Conservation (phyloP, 352 stramenopile species). For the Peronospora farinosa region DNA sequence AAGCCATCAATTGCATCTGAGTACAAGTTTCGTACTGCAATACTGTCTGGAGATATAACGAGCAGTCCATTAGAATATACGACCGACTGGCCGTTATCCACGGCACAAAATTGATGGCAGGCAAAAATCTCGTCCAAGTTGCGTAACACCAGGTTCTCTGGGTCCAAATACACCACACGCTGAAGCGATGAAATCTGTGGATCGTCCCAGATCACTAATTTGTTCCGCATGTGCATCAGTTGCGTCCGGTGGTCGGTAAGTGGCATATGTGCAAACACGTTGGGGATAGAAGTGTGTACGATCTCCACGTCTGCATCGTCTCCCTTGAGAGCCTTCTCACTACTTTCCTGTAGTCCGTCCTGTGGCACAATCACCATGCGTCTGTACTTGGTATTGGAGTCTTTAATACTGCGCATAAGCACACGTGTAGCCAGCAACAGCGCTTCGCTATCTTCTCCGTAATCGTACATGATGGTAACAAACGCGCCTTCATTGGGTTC, state of each 20-base stretch:
- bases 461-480: slow-evolving; percentile 67
- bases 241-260: slow-evolving; percentile 62
- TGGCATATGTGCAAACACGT: slow-evolving; percentile 56
- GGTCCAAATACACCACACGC: slow-evolving; percentile 71
- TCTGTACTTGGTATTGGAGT: slow-evolving; percentile 59
- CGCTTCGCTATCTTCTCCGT: slow-evolving; percentile 49
- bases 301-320: slow-evolving; percentile 68
- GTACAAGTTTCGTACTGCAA: slow-evolving; percentile 66
- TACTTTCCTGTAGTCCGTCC: slow-evolving; percentile 44
- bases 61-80: slow-evolving; percentile 79
- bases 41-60: slow-evolving; percentile 67
- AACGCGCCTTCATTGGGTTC: slow-evolving; percentile 41
- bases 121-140: slow-evolving; percentile 83
- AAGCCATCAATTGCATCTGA: slow-evolving; percentile 78
- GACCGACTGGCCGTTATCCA: slow-evolving; percentile 76
- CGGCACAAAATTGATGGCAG: slow-evolving; percentile 69
- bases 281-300: slow-evolving; percentile 52
- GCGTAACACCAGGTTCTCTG: slow-evolving; percentile 70
- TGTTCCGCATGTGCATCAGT: slow-evolving; percentile 79
- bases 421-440: slow-evolving; percentile 59
- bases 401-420: slow-evolving; percentile 63
- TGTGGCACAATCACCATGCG: slow-evolving; percentile 64
- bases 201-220: slow-evolving; percentile 76
- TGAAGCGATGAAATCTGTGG: slow-evolving; percentile 52
- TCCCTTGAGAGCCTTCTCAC: slow-evolving; percentile 32